Conservation (phyloP, 768 basidiomycete genomes). For the Leccinum disarticulatum region DNA sequence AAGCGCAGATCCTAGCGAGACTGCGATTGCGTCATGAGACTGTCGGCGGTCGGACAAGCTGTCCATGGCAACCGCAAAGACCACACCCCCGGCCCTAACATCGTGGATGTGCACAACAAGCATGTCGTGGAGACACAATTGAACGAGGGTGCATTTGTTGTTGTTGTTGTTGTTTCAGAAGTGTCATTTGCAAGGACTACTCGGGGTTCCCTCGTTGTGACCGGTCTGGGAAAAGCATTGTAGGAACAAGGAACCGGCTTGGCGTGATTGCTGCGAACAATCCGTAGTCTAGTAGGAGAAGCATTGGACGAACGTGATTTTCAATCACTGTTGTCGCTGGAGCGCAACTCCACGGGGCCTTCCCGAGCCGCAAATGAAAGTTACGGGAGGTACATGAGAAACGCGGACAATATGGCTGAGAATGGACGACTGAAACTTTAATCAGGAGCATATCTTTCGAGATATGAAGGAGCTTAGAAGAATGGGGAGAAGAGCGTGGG, state of each 20-base stretch:
- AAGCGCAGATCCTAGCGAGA: neutral
- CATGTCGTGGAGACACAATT: neutral
- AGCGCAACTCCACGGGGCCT: neutral
- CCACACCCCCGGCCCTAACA: neutral
- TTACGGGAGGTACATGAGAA: slow-evolving; percentile 16
- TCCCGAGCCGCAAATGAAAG: neutral
- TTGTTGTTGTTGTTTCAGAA: neutral
- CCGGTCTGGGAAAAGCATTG: slow-evolving; percentile 2
- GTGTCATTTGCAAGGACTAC: neutral
- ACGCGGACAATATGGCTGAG: slow-evolving; percentile 7
- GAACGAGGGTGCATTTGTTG: neutral
- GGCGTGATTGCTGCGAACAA: slow-evolving; percentile 5
- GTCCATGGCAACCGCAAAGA: neutral
- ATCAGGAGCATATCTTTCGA: slow-evolving; percentile 17
- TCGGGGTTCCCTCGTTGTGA: neutral
- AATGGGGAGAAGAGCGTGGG: slow-evolving; percentile 5
- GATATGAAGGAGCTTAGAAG: slow-evolving; percentile 10
- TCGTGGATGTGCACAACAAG: neutral
- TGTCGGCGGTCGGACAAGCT: neutral
- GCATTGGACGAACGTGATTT: neutral
- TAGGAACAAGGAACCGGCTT: slow-evolving; percentile 2
- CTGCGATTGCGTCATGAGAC: slow-evolving; percentile 1
- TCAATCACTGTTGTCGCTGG: neutral
- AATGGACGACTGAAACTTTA: slow-evolving; percentile 12
- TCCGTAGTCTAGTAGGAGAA: slow-evolving; percentile 2